Evolutionary conservation across 2,329 filamentous ascomycete species (phyloP).

Genomic region (Botrytis fragariae): DNA sequence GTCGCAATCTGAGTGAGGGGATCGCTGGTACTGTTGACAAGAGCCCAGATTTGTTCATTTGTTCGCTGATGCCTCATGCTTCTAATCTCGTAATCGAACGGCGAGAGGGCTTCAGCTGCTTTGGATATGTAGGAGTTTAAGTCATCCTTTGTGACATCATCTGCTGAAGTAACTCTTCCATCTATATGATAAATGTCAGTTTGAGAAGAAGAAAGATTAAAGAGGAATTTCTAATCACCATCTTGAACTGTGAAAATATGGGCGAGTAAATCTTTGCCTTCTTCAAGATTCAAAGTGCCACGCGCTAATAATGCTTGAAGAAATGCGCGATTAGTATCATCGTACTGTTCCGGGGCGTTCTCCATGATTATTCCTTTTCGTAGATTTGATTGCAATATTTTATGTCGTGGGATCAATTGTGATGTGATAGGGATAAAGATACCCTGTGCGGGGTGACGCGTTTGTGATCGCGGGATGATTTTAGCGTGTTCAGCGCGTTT

Average conservation of each 20-base stretch:
- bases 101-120: slow-evolving; percentile 69
- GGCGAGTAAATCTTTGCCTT: slow-evolving; percentile 72
- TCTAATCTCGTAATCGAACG: slow-evolving; percentile 86
- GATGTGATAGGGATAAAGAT: background rate
- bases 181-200: background rate
- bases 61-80: slow-evolving; percentile 66
- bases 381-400: background rate
- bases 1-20: slow-evolving; percentile 84
- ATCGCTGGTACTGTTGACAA: slow-evolving; percentile 88
- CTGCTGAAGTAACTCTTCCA: slow-evolving; percentile 50
- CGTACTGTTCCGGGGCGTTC: slow-evolving; percentile 24
- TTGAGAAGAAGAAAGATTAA: background rate
- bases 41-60: slow-evolving; percentile 68
- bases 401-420: background rate
- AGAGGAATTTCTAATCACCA: slow-evolving; percentile 22
- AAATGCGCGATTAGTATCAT: slow-evolving; percentile 77
- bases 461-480: background rate
- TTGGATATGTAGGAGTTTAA: slow-evolving; percentile 67
- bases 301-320: slow-evolving; percentile 83
- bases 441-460: slow-evolving; percentile 11
- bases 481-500: slow-evolving; percentile 9
- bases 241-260: slow-evolving; percentile 61
- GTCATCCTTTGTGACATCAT: slow-evolving; percentile 65
- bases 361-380: background rate
- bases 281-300: slow-evolving; percentile 71